Evolutionary conservation across 352 stramenopile genomes (phyloP), one percentile per base, ranked within the genome.

Genomic region (Pythium apleroticum): DNA sequence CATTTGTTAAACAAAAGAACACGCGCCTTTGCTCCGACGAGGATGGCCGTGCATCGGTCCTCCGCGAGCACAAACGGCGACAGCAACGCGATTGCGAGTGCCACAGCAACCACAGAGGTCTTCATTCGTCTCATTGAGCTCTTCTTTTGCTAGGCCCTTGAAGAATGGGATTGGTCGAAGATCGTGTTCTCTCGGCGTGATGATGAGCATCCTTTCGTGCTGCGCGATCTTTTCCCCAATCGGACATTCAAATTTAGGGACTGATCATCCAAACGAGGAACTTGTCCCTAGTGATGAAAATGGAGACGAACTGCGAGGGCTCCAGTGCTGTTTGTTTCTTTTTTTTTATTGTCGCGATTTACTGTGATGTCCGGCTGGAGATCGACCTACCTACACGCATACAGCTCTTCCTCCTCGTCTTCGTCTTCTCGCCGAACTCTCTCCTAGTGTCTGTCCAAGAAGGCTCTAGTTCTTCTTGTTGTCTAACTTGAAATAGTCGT

Each of bases 401-500:
- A 55, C 49, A 37, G 33, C 33, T 39, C 33, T 39, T 39, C 11
- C 12, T 39, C 11, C 11, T 39, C 11, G 33, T 39, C 33, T 39
- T 39, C 8, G 3, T 39, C 33, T 11, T 39, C 33, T 39, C 33
- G 8, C 33, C 11, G 8, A 17, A 17, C 33, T 39, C 9, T 33
- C 33, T 39, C 33, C 33, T 39, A 39, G 33, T 39, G 33, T 39
- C 33, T 39, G 33, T 39, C 33, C 33, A 39, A 39, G 33, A 39
- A 39, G 33, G 33, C 33, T 39, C 54, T 63, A 68, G 45, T 63
- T 66, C 28, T 69, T 67, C 74, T 78, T 76, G 52, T 65, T 69
- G 41, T 81, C 77, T 72, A 80, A 61, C 80, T 98, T 95, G 63
- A 99, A 81, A 84, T 99, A 99, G 74, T 97, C 93, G 75, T 97